Evolutionary conservation across 2,329 filamentous ascomycete genomes (phyloP).

Genomic region (Cladosporium sp.): DNA sequence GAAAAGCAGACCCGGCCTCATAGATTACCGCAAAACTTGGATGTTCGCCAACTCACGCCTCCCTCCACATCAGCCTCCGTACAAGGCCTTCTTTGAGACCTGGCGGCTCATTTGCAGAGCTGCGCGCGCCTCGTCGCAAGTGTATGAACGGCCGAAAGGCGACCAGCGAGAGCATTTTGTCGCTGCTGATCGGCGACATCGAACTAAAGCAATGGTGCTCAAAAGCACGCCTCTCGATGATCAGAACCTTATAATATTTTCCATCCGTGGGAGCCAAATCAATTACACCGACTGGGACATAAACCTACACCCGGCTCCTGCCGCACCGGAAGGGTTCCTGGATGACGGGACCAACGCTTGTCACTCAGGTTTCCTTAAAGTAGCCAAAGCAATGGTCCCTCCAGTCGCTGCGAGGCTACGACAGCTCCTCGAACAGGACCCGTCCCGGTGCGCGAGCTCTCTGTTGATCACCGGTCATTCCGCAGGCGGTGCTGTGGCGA

Average conservation of each 20-base stretch:
- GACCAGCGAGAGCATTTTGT: conserved; percentile 66
- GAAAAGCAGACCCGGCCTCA: conserved; percentile 10
- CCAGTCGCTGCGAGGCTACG: conserved; percentile 69
- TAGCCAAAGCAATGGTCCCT: conserved; percentile 69
- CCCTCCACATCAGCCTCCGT: conserved; percentile 61
- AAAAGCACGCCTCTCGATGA: conserved; percentile 76
- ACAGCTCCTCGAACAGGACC: conserved; percentile 67
- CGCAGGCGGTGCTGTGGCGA: conserved; percentile 78
- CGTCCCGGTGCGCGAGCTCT: conserved; percentile 60
- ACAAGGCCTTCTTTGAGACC: conserved; percentile 68
- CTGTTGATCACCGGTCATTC: conserved; percentile 83
- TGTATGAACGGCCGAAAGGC: conserved; percentile 63
- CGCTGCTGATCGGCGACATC: conserved; percentile 64
- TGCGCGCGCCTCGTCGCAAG: conserved; percentile 70
- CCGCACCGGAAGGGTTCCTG: conserved; percentile 64
- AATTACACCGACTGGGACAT: conserved; percentile 84
- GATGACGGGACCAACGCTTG: conserved; percentile 75
- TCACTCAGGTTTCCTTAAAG: conserved; percentile 74
- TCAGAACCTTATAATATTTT: conserved; percentile 75
- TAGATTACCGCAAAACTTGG: conserved; percentile 59
- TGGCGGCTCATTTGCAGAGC: conserved; percentile 76
- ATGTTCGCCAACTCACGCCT: conserved; percentile 74
- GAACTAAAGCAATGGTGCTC: conserved; percentile 82
- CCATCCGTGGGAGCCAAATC: conserved; percentile 69
- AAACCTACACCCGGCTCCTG: conserved; percentile 68